Evolutionary conservation across 805 yeast genomes (phyloP), one percentile per base, ranked within the genome.

Genomic region (Spathaspora gorwiae): DNA sequence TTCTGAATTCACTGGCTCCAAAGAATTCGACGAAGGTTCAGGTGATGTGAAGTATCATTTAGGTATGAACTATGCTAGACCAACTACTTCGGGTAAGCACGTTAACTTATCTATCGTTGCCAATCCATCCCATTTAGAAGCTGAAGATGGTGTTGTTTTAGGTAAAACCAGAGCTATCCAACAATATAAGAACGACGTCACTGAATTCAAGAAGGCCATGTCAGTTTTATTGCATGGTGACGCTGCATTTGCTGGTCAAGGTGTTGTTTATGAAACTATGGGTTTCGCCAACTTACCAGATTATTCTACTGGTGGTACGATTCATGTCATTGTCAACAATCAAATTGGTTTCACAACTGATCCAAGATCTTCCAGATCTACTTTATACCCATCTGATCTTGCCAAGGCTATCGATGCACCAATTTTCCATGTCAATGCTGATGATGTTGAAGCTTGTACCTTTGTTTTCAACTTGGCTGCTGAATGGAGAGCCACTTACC

Each of bases 311-410:
- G 99, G 99, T 75, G 99, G 99, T 78, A 90, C 98, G 43, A 77
- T 94, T 55, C 99, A 94, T 72, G 81, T 94, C 54, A 90, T 94
- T 61, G 90, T 94, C 53, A 94, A 94, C 74, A 94, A 94, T 76
- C 99, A 94, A 80, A 92, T 94, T 67, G 99, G 99, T 70, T 94
- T 94, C 81, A 94, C 99, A 54, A 94, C 99, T 43, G 98, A 94
- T 67, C 99, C 99, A 55, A 81, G 96, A 75, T 84, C 85, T 60
- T 90, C 97, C 33, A 86, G 99, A 76, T 92, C 98, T 26, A 94
- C 99, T 40, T 92, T 95, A 61, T 94, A 94, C 70, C 97, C 99
- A 59, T 87, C 97, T 24, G 99, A 94, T 75, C 80, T 94, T 64
- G 98, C 97, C 58, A 94, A 94, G 75, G 76, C 96, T 32, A 87